A percentile compares a stretch with the other conserved stretches of the same genome.
Evolutionary conservation across 1,284 basidiomycete species (phyloP).

Genomic region (Hemileia vastatrix): DNA sequence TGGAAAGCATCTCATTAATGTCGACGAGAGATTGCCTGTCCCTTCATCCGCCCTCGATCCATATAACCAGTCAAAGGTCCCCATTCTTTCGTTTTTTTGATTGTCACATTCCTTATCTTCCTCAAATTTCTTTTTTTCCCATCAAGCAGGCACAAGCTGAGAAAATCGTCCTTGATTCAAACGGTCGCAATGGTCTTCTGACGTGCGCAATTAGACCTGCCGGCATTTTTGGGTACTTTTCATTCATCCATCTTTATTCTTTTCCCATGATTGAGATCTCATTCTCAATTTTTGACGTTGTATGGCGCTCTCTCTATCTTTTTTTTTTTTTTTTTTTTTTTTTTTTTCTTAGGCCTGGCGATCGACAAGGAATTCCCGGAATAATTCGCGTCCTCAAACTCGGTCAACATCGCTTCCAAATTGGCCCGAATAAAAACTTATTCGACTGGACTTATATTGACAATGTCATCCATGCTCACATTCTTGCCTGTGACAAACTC

Average conservation of each 20-base stretch:
- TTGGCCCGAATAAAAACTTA: slow-evolving; percentile 85
- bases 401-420: slow-evolving; percentile 80
- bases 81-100: not conserved
- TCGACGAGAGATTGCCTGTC: slow-evolving; percentile 76
- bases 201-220: slow-evolving; percentile 86
- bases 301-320: slow-evolving; percentile 3
- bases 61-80: slow-evolving; percentile 85
- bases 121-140: too few relatives aligned
- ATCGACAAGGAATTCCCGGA: slow-evolving; percentile 74
- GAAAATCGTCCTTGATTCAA: slow-evolving; percentile 69
- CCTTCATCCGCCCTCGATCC: slow-evolving; percentile 72
- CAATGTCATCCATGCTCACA: slow-evolving; percentile 88
- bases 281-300: not conserved
- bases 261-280: not conserved
- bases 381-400: slow-evolving; percentile 70
- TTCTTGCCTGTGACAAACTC: slow-evolving; percentile 83
- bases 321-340: not conserved
- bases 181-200: slow-evolving; percentile 66
- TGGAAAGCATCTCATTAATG: slow-evolving; percentile 63
- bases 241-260: not conserved
- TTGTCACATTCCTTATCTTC: too few relatives aligned
- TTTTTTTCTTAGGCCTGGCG: slow-evolving; percentile 60
- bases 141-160: slow-evolving; percentile 61
- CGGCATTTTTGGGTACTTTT: slow-evolving; percentile 83
- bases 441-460: slow-evolving; percentile 98